Evolutionary conservation across 1,284 basidiomycete genomes (phyloP).

Genomic region (Naganishia albida): DNA sequence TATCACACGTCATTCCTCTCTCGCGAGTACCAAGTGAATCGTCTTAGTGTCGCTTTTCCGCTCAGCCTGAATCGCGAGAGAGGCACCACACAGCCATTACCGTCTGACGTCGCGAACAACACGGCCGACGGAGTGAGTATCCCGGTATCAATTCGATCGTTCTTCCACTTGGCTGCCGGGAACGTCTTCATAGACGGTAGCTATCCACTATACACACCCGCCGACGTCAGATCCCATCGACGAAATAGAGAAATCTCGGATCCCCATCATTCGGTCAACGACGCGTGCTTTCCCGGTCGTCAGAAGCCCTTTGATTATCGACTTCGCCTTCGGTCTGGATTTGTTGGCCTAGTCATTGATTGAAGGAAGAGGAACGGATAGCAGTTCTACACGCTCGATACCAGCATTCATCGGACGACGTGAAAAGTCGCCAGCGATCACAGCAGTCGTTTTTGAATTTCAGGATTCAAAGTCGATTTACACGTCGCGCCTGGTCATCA

Average conservation of each 20-base stretch:
- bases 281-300: slow-evolving; percentile 22
- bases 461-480: neutral
- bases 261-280: slow-evolving; percentile 7
- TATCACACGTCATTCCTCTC: too few species aligned
- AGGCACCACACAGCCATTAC: slow-evolving; percentile 25
- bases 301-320: slow-evolving; percentile 23
- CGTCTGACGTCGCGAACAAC: slow-evolving; percentile 26
- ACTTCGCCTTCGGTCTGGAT: neutral
- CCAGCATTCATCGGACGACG: neutral
- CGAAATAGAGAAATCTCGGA: slow-evolving; percentile 1
- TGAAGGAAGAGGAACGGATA: neutral
- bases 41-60: slow-evolving; percentile 7
- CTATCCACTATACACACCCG: neutral
- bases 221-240: neutral
- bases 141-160: slow-evolving; percentile 1
- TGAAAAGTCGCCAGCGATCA: neutral
- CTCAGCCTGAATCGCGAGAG: slow-evolving; percentile 1
- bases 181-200: slow-evolving; percentile 23
- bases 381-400: too few species aligned
- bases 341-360: neutral
- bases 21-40: too few species aligned
- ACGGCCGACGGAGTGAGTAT: neutral
- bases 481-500: slow-evolving; percentile 24
- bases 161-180: slow-evolving; percentile 6
- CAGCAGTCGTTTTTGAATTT: neutral